Percentiles rank a stretch among this genome's conserved stretches.
phyloP scores from a whole-genome alignment of 2,329 filamentous ascomycete species.

The Blumeriella jaapii region DNA sequence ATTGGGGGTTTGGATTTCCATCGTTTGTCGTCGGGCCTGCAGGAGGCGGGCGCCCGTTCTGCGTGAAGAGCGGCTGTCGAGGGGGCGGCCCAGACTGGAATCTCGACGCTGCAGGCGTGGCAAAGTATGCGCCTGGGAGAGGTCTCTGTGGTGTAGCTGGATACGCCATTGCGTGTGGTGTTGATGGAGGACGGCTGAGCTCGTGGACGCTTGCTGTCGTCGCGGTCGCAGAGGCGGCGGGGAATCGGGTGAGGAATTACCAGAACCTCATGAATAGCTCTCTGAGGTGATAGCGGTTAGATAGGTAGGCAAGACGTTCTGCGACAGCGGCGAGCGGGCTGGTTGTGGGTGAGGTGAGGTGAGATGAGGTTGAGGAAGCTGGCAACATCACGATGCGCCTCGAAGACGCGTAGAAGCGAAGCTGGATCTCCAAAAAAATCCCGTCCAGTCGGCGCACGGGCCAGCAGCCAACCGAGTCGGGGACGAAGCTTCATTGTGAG shows the following conservation, averaged over 20 bases:
- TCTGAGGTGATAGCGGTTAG: not conserved
- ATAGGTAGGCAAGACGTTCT: too few species aligned
- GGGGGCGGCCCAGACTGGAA: slow-evolving; percentile 33
- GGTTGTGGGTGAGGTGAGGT: not conserved
- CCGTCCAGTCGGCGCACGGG: too few species aligned
- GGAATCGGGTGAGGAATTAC: slow-evolving; percentile 6
- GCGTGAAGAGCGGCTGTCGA: slow-evolving; percentile 40
- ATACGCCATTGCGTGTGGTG: slow-evolving; percentile 6
- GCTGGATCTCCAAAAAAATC: too few species aligned
- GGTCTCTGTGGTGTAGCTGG: slow-evolving; percentile 53
- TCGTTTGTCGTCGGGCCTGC: slow-evolving; percentile 8
- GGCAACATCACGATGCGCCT: too few species aligned
- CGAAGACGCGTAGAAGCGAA: too few species aligned
- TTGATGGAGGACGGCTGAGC: not conserved
- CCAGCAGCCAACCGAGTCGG: too few species aligned
- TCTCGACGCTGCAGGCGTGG: slow-evolving; percentile 54
- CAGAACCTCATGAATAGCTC: slow-evolving; percentile 8
- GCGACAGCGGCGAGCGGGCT: slow-evolving; percentile 2
- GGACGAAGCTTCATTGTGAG: too few species aligned
- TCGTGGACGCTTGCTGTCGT: not conserved
- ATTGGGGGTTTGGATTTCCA: slow-evolving; percentile 15
- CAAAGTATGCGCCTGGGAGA: slow-evolving; percentile 64
- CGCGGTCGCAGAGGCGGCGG: slow-evolving; percentile 7
- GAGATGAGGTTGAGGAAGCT: slow-evolving; percentile 4
- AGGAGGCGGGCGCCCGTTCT: slow-evolving; percentile 3